Conservation (phyloP, 257 asterid genomes). For the Henckelia pumila region DNA sequence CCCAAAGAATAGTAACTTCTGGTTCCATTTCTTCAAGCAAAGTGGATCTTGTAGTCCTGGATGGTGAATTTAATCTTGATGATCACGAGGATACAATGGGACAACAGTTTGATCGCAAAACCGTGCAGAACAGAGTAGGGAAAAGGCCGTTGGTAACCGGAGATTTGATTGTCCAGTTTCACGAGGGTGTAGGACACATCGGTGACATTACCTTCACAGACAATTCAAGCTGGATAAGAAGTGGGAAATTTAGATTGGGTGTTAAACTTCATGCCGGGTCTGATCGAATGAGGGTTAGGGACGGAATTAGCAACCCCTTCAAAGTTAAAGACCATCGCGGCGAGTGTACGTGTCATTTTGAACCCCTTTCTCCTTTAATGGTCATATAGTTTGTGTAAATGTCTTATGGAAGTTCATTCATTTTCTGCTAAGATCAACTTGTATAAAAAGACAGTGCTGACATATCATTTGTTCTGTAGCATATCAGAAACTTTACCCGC, state of each 20-base stretch:
- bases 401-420: not conserved
- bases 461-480: constrained; percentile 39
- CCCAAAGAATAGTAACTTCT: constrained; percentile 41
- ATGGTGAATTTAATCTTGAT: constrained; percentile 65
- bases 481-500: constrained; percentile 74
- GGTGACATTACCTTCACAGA: constrained; percentile 72
- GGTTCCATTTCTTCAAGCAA: constrained; percentile 62
- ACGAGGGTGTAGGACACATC: constrained; percentile 60
- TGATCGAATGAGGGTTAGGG: constrained; percentile 46
- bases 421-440: not conserved
- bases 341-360: constrained; percentile 53
- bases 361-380: not conserved
- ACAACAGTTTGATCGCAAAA: constrained; percentile 43
- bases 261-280: constrained; percentile 32
- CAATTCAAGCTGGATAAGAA: constrained; percentile 86
- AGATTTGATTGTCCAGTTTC: constrained; percentile 44
- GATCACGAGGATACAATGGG: constrained; percentile 58
- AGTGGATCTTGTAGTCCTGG: constrained; percentile 52
- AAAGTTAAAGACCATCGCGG: constrained; percentile 89
- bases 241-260: constrained; percentile 77
- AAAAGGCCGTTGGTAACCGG: constrained; percentile 79
- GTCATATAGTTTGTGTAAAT: too few species aligned
- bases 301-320: constrained; percentile 72
- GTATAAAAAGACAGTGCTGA: constrained; percentile 14
- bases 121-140: constrained; percentile 67